Evolutionary conservation across 768 basidiomycete genomes (phyloP), one percentile per base, ranked within the genome.

Genomic region (Suillus paluster): DNA sequence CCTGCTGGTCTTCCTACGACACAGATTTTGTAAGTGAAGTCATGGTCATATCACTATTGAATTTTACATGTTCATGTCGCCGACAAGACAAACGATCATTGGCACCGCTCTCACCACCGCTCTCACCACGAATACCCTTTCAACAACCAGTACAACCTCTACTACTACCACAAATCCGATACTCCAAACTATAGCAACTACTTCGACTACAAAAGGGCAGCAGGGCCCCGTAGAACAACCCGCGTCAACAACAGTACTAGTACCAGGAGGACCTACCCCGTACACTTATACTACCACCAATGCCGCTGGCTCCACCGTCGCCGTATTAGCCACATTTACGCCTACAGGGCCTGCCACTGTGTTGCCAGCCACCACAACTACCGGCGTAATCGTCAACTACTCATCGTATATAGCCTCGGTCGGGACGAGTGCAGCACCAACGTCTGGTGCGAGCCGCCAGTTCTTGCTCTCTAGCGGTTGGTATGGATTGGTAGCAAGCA

Each of bases 141-240:
- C 27, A 15, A 63, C 48, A 36, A 64, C 74, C 2, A 63, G 75
- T 0, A 39, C n/a, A n/a, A n/a, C n/a, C n/a, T n/a, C 70, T 10
- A 21, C 69, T n/a, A 33, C 70, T 2, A 58, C 70, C 1, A 68
- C 71, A 6, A 60, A 63, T 33, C 23, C 52, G 4, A 1, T 17
- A 33, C 38, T 61, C n/a, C 62, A 65, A 34, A 52, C 60, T 3
- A 5, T 65, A 30, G 48, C 68, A 5, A 57, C 75, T 19, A 57
- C 75, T 10, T 8, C 68, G 27, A 58, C 46, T n/a, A 61, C 50
- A 14, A 58, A 68, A 53, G 58, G 74, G 59, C 25, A 71, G 34
- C 78, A 75, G 60, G 86, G 86, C 0, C 86, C 87, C 4, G 88
- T 90, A 0, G 89, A 81, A 8, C 81, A 83, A 64, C 86, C 86